Base-by-base conservation (phyloP, 208 protist genomes). In the Hexamita inflata region DNA sequence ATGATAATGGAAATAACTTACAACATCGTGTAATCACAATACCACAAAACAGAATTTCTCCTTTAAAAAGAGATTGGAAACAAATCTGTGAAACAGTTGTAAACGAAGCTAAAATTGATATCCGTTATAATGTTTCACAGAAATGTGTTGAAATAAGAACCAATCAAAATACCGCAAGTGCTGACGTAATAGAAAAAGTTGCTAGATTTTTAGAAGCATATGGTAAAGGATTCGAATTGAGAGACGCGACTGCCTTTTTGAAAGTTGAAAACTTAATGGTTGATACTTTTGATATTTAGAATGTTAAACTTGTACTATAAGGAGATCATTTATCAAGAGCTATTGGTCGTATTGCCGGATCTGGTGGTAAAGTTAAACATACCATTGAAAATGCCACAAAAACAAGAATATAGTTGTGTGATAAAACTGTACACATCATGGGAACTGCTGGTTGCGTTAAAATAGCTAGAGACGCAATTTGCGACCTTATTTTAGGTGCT, bases 341-440 rank as follows among this genome's bases (percentile, higher is more conserved):
- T 76, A 98, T 99, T 80, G 96, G 95, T 59, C 92, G 96, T 77
- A 92, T 99, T 75, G 95, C 93, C 57, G 96, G 96, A 57, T 94
- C 94, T 40, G 93, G 94, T 73, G 96, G 96, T 35, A 95, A 96
- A 83, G 98, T 94, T 0, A 98, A 98, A 86, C 98, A 93, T 83
- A 94, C 94, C 15, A 98, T 99, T 76, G 96, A 99, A 83, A 99
- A 99, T 80, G 88, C 95, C 0, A 98, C 95, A 11, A 89, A 92
- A 40, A 98, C 95, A 24, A 86, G 96, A 40, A 94, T 99, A 75
- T 95, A 99, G 0, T 81, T 99, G 32, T 94, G 94, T 28, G 95
- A 97, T 82, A 96, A 77, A 64, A 88, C 91, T 66, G 93, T 98
- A 58, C 94, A 96, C 86, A 90, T 98, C 64, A 91, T 98, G 83